Evolutionary conservation across 2,329 filamentous ascomycete species (phyloP).

Genomic region (Gnomoniopsis sp.): DNA sequence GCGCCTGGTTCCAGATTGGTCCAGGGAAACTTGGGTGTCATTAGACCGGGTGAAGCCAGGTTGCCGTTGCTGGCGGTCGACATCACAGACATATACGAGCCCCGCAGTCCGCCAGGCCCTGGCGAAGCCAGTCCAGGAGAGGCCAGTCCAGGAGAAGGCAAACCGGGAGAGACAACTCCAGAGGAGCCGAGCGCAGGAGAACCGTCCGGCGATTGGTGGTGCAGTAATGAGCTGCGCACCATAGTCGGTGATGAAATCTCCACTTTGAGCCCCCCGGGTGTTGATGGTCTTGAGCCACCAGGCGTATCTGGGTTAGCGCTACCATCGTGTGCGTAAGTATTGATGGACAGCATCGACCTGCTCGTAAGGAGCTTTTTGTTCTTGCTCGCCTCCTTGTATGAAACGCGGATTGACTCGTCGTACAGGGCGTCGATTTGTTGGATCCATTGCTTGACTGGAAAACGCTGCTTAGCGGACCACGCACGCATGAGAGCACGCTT

Average conservation of each 20-base stretch:
- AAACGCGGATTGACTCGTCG: conserved; percentile 53
- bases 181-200: conserved; percentile 2
- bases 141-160: neutral
- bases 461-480: conserved; percentile 60
- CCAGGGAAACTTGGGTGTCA: conserved; percentile 18
- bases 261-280: conserved; percentile 15
- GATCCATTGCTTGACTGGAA: conserved; percentile 64
- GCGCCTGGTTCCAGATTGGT: conserved; percentile 13
- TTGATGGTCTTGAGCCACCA: conserved; percentile 11
- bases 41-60: conserved; percentile 6
- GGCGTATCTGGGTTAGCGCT: conserved; percentile 18
- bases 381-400: conserved; percentile 27
- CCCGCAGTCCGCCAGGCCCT: neutral
- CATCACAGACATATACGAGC: neutral
- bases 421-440: conserved; percentile 61
- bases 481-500: conserved; percentile 61
- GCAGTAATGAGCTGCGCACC: conserved; percentile 20
- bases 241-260: conserved; percentile 16
- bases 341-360: conserved; percentile 21
- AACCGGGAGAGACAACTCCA: neutral
- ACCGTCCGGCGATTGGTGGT: conserved; percentile 17
- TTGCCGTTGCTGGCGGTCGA: neutral
- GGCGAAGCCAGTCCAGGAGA: neutral
- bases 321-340: conserved; percentile 14
- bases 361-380: conserved; percentile 19